Conservation (phyloP, 2,329 filamentous ascomycete genomes). For the Alternaria hordeiaustralica region DNA sequence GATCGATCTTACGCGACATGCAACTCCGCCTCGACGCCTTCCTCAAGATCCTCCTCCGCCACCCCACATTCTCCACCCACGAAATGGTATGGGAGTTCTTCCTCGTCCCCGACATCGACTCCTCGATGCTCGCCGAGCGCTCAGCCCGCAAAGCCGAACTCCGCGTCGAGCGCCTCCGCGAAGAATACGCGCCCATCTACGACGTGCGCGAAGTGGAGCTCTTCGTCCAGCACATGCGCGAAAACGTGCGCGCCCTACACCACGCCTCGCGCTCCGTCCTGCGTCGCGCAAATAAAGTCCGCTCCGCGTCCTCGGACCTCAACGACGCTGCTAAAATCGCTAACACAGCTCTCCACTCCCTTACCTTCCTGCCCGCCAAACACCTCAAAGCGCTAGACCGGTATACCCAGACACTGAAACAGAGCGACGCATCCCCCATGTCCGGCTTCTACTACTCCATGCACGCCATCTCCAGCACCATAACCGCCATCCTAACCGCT, state of each 20-base stretch:
- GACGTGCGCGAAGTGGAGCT: conserved; percentile 89
- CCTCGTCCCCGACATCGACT: conserved; percentile 90
- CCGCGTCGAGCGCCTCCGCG: conserved; percentile 80
- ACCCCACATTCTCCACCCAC: conserved; percentile 93
- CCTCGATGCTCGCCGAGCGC: conserved; percentile 86
- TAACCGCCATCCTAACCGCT: conserved; percentile 79
- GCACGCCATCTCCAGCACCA: conserved; percentile 81
- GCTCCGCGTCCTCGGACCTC: conserved; percentile 70
- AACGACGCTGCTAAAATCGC: conserved; percentile 67
- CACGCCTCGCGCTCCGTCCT: conserved; percentile 83
- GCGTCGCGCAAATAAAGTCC: conserved; percentile 76
- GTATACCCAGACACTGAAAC: conserved; percentile 71
- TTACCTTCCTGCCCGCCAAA: conserved; percentile 70
- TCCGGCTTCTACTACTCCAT: conserved; percentile 76
- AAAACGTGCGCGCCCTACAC: conserved; percentile 85
- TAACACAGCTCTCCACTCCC: conserved; percentile 59
- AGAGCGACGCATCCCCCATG: conserved; percentile 75
- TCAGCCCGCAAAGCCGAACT: conserved; percentile 86
- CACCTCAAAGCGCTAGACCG: conserved; percentile 75
- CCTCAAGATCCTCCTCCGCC: conserved; percentile 81
- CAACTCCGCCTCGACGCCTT: conserved; percentile 88
- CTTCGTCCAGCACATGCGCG: conserved; percentile 88
- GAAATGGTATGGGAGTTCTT: conserved; percentile 99
- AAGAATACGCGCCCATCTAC: conserved; percentile 82
- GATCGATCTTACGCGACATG: conserved; percentile 83